These are phyloP conservation scores for Fusarium chlamydosporum DNA, from an alignment of 2,329 filamentous ascomycete species.

Conservation along the genomic window DNA sequence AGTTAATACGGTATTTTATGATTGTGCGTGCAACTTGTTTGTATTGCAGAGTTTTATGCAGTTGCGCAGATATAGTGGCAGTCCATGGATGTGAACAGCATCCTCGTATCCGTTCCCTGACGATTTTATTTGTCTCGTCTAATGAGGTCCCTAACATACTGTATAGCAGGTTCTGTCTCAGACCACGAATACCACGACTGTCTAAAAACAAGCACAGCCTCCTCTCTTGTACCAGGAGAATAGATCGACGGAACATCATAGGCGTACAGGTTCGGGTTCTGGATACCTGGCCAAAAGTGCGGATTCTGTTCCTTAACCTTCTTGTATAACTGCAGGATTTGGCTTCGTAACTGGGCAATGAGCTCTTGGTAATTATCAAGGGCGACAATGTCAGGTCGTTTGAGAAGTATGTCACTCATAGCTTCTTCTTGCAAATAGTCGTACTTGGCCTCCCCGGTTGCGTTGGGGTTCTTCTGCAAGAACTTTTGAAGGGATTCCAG, in stretches of 20 bases:
- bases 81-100: too few relatives aligned
- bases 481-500: constrained; percentile 4
- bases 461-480: not conserved
- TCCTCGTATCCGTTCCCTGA: too few relatives aligned
- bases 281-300: constrained; percentile 25
- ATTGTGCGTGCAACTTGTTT: too few relatives aligned
- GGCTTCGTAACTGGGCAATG: constrained; percentile 4
- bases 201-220: constrained; percentile 29
- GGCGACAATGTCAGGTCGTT: constrained; percentile 5
- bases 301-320: constrained; percentile 13
- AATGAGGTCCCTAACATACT: constrained; percentile 3
- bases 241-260: not conserved
- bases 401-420: constrained; percentile 21
- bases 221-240: constrained; percentile 8
- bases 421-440: constrained; percentile 19
- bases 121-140: not conserved
- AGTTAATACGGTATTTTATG: too few relatives aligned
- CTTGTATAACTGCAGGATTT: constrained; percentile 12
- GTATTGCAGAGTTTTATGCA: too few relatives aligned
- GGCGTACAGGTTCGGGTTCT: constrained; percentile 13
- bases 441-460: not conserved
- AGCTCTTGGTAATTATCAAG: not conserved
- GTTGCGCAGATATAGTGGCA: too few relatives aligned
- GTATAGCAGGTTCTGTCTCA: constrained; percentile 22
- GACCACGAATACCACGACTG: constrained; percentile 30